Conservation (phyloP, 116 monocot genomes). For the Posidonia oceanica region DNA sequence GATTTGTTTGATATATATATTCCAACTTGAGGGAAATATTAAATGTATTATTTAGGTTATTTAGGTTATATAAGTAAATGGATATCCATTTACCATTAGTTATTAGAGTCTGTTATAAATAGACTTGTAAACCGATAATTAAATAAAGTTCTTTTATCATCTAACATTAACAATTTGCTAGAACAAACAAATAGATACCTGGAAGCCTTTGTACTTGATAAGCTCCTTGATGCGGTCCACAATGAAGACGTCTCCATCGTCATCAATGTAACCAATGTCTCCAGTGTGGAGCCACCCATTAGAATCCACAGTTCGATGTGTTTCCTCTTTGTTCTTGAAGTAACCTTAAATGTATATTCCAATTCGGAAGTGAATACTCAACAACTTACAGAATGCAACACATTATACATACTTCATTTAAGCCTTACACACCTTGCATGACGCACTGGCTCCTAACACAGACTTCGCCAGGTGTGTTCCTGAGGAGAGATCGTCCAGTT, state of each 20-base stretch:
- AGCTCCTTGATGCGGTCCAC: conserved; percentile 92
- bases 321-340: conserved; percentile 65
- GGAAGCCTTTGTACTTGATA: conserved; percentile 96
- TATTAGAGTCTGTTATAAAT: no score
- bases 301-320: conserved; percentile 44
- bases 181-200: conserved; percentile 19
- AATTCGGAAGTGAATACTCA: neutral
- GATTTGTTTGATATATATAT: no score
- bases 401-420: neutral
- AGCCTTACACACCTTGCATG: conserved; percentile 46
- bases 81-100: no score
- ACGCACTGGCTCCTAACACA: conserved; percentile 88
- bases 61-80: no score
- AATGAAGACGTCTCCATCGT: conserved; percentile 85
- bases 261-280: conserved; percentile 86
- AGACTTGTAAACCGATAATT: no score
- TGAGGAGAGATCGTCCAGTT: conserved; percentile 42
- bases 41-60: no score
- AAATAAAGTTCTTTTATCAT: no score
- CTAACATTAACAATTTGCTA: neutral
- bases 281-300: conserved; percentile 91
- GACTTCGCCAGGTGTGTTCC: conserved; percentile 56
- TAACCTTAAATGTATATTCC: conserved; percentile 31
- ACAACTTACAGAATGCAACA: no score
- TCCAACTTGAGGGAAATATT: no score